phyloP scores from a whole-genome alignment of 768 basidiomycete genomes.

The Grammothele lineata region DNA sequence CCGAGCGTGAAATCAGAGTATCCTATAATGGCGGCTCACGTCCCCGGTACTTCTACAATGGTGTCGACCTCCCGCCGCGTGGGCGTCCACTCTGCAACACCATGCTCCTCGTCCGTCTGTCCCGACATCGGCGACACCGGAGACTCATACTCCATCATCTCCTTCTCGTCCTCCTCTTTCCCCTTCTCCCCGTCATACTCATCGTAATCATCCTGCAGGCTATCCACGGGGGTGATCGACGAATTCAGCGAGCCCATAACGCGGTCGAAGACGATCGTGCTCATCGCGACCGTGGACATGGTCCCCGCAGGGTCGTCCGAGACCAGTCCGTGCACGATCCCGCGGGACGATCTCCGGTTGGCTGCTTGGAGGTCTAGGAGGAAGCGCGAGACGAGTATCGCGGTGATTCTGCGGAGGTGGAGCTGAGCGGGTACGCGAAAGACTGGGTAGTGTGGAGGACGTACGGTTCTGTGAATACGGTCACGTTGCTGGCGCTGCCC shows the following conservation, averaged over 20 bases:
- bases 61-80: no score
- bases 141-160: no score
- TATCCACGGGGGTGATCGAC: not conserved
- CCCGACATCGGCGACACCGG: no score
- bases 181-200: no score
- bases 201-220: no score
- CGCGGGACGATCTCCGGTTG: not conserved
- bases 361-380: conserved; percentile 1
- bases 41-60: no score
- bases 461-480: not conserved
- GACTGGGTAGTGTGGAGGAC: not conserved
- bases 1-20: no score
- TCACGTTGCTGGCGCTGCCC: not conserved
- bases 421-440: not conserved
- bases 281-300: not conserved
- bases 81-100: no score
- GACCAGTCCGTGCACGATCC: not conserved
- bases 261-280: not conserved
- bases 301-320: not conserved
- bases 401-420: not conserved
- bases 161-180: no score
- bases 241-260: not conserved
- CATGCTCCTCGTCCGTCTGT: no score
- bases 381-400: conserved; percentile 1
- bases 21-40: no score